Evolutionary conservation across 805 yeast species (phyloP).

Genomic region (Sugiyamaella mastotermitis): DNA sequence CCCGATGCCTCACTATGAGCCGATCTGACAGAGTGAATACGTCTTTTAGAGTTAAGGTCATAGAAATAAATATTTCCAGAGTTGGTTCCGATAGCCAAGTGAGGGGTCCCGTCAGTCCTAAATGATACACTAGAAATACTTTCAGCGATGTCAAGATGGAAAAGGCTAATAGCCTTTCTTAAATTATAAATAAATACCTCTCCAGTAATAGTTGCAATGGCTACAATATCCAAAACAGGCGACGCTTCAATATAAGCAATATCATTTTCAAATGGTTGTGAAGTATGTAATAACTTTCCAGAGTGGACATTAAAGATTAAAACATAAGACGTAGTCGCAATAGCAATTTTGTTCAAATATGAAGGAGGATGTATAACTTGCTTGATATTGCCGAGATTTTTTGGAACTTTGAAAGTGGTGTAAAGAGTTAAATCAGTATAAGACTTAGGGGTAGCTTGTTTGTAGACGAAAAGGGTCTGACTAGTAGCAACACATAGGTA

Average conservation of each 20-base stretch:
- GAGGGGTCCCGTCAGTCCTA: slow-evolving; percentile 84
- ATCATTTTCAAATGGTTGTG: slow-evolving; percentile 40
- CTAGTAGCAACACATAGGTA: slow-evolving; percentile 55
- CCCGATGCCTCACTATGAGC: slow-evolving; percentile 72
- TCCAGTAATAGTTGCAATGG: slow-evolving; percentile 70
- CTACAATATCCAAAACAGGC: slow-evolving; percentile 81
- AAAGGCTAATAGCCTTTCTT: slow-evolving; percentile 50
- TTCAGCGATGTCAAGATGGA: slow-evolving; percentile 39
- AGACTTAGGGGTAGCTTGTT: slow-evolving; percentile 36
- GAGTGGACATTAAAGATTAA: slow-evolving; percentile 69
- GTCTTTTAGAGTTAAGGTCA: slow-evolving; percentile 63
- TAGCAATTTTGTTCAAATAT: slow-evolving; percentile 79
- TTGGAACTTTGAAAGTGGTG: slow-evolving; percentile 52
- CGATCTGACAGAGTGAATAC: slow-evolving; percentile 68
- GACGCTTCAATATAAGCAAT: slow-evolving; percentile 72
- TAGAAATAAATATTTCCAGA: slow-evolving; percentile 83
- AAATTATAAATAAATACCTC: slow-evolving; percentile 60
- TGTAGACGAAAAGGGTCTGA: slow-evolving; percentile 48
- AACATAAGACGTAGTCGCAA: slow-evolving; percentile 65
- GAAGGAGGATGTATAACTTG: slow-evolving; percentile 81
- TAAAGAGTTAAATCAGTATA: slow-evolving; percentile 54
- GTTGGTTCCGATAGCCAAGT: slow-evolving; percentile 69
- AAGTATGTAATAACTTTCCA: slow-evolving; percentile 60
- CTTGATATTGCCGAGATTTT: slow-evolving; percentile 66
- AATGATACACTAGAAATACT: slow-evolving; percentile 62